These are phyloP conservation scores for Xylaria curta DNA, from an alignment of 495 filamentous ascomycete genomes.

Conservation along the genomic window DNA sequence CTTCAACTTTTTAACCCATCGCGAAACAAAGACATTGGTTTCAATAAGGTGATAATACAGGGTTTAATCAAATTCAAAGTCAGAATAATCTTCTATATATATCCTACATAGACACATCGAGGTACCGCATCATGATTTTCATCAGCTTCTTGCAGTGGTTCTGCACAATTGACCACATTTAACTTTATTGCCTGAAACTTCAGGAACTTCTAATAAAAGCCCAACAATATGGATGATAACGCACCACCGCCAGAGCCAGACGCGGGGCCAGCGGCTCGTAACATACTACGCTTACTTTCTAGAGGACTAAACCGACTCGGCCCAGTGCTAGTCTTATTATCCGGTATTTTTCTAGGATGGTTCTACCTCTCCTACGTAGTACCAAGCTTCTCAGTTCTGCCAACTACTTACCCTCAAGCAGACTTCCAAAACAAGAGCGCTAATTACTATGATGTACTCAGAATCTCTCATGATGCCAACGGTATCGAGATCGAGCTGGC, in stretches of 20 bases:
- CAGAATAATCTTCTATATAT: background rate
- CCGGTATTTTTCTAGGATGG: background rate
- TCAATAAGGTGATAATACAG: background rate
- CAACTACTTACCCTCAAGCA: background rate
- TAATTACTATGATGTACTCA: background rate
- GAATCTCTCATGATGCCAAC: background rate
- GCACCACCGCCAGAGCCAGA: background rate
- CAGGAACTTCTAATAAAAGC: background rate
- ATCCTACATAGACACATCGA: background rate
- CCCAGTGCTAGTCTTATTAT: background rate
- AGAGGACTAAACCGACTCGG: background rate
- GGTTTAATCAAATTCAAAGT: background rate
- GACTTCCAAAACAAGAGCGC: slow-evolving; percentile 3
- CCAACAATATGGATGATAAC: background rate
- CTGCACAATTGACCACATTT: background rate
- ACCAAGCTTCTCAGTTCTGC: background rate
- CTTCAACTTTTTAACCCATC: background rate
- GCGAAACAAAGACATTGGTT: background rate
- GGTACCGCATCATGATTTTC: background rate
- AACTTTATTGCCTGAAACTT: background rate
- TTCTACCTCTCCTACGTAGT: background rate
- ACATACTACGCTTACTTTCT: background rate
- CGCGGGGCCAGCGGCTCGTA: background rate
- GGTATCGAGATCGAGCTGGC: background rate
- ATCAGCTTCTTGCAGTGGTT: background rate